A percentile compares a stretch with the other conserved stretches of the same genome.
Conservation (phyloP, 371 early-diverging fungal genomes). For the Cladochytrium tenue region DNA sequence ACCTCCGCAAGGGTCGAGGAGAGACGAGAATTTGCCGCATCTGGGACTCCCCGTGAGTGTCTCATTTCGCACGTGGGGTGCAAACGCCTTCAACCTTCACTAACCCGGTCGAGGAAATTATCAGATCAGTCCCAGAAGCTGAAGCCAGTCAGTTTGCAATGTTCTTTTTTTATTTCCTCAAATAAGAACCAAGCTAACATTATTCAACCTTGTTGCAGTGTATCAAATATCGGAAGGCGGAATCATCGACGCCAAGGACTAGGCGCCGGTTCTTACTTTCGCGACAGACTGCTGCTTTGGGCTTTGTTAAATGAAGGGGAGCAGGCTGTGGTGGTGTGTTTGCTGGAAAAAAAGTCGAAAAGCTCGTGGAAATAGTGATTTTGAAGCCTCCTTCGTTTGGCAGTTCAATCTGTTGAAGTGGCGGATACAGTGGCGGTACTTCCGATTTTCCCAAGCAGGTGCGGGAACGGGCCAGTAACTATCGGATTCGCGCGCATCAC, state of each 20-base stretch:
- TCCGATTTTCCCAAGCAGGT: no score
- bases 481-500: no score
- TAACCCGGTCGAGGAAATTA: neutral
- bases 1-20: slow-evolving; percentile 64
- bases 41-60: slow-evolving; percentile 36
- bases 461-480: no score
- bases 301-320: neutral
- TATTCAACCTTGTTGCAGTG: slow-evolving; percentile 4
- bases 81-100: neutral
- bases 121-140: slow-evolving; percentile 26
- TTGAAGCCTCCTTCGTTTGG: no score
- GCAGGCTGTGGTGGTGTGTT: neutral
- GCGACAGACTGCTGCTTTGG: neutral
- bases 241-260: slow-evolving; percentile 35
- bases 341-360: no score
- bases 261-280: neutral
- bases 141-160: slow-evolving; percentile 28
- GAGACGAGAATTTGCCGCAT: slow-evolving; percentile 54
- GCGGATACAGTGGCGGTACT: no score
- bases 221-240: slow-evolving; percentile 42
- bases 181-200: neutral
- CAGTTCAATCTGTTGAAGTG: no score
- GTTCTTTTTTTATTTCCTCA: neutral
- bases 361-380: no score
- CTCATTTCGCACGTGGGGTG: neutral